A percentile compares a stretch with the other conserved stretches of the same genome.
Evolutionary conservation across 2,329 filamentous ascomycete species (phyloP).

Genomic region (Talaromyces sp.): DNA sequence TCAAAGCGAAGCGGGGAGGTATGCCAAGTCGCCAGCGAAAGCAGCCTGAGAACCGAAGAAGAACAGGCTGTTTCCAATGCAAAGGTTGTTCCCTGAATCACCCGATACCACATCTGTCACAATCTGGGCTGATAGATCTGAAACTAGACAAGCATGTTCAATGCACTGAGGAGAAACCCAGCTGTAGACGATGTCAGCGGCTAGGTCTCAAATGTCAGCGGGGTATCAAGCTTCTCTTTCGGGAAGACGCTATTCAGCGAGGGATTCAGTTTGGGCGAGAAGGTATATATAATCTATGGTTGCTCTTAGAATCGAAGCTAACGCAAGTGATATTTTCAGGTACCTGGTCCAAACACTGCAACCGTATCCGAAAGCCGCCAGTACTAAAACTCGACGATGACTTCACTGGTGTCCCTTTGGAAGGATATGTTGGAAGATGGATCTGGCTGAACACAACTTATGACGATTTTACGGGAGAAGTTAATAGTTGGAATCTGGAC

Average conservation of each 20-base stretch:
- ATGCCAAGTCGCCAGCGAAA: conserved; percentile 12
- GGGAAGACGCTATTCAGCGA: conserved; percentile 26
- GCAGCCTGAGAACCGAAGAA: conserved; percentile 17
- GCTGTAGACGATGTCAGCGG: conserved; percentile 22
- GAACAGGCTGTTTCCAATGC: conserved; percentile 22
- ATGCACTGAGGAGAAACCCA: conserved; percentile 25
- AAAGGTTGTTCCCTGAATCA: conserved; percentile 14
- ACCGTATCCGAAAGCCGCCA: conserved; percentile 6
- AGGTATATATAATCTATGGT: conserved; percentile 10
- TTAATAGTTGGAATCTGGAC: neutral
- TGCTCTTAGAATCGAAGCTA: neutral
- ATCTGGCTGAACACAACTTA: conserved; percentile 22
- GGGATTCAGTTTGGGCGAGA: conserved; percentile 20
- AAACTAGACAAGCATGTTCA: conserved; percentile 22
- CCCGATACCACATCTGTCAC: neutral
- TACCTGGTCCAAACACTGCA: conserved; percentile 9
- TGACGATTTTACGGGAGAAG: conserved; percentile 13
- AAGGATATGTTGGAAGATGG: conserved; percentile 16
- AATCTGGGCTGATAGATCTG: neutral
- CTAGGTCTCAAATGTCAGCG: conserved; percentile 19
- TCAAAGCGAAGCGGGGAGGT: conserved; percentile 1
- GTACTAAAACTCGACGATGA: conserved; percentile 6
- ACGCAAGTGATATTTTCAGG: neutral
- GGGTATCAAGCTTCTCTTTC: conserved; percentile 22
- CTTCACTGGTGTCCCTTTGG: conserved; percentile 5